These are phyloP conservation scores for Starmerella riodocensis DNA, from an alignment of 805 yeast species.

Conservation along the genomic window DNA sequence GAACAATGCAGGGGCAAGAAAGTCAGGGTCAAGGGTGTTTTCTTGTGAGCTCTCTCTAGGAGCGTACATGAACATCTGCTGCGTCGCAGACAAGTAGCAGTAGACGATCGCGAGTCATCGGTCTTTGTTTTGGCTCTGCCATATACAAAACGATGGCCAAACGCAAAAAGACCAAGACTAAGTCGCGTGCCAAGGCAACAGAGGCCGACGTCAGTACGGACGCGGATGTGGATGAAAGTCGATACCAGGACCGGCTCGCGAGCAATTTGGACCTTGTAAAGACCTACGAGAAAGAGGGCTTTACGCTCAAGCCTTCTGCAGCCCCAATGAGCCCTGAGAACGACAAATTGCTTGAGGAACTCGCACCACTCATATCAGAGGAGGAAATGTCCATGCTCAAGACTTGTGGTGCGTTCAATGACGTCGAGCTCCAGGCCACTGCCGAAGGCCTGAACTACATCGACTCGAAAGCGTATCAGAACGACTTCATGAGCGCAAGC, in stretches of 20 bases:
- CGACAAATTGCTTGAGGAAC: slow-evolving; percentile 3
- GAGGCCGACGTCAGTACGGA: slow-evolving; percentile 1
- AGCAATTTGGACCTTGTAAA: too few relatives aligned
- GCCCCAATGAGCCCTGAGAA: too few relatives aligned
- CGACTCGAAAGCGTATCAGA: background rate
- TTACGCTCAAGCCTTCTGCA: too few relatives aligned
- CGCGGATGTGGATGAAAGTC: background rate
- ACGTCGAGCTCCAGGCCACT: slow-evolving; percentile 9
- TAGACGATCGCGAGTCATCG: too few relatives aligned
- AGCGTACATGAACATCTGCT: too few relatives aligned
- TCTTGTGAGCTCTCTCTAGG: too few relatives aligned
- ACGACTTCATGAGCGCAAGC: background rate
- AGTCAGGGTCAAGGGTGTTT: too few relatives aligned
- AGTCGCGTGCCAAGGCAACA: slow-evolving; percentile 4
- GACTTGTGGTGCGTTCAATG: slow-evolving; percentile 17
- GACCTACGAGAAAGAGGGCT: too few relatives aligned
- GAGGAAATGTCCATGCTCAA: slow-evolving; percentile 5
- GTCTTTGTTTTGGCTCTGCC: too few relatives aligned
- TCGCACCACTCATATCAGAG: slow-evolving; percentile 5
- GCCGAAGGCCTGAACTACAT: background rate
- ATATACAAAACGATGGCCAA: slow-evolving; percentile 1
- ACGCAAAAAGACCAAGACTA: slow-evolving; percentile 6
- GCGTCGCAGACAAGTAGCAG: too few relatives aligned
- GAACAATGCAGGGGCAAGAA: too few relatives aligned
- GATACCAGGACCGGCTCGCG: background rate